Evolutionary conservation across 1,139 yeast species (phyloP).

Genomic region (Nakaseomyces sp.): DNA sequence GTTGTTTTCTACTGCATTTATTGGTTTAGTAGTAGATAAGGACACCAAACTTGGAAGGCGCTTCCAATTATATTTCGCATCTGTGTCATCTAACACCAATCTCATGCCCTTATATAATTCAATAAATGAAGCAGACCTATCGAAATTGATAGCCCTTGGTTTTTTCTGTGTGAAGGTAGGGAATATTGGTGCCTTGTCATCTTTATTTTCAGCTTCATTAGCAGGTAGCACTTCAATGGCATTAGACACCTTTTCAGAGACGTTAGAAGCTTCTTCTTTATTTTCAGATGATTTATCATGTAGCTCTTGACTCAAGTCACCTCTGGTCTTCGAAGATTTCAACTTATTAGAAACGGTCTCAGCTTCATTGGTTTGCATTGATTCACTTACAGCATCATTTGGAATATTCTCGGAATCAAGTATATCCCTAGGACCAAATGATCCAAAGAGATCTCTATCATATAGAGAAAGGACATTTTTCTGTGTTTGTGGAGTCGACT

Average conservation of each 20-base stretch:
- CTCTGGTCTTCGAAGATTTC: no score
- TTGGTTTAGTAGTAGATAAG: slow-evolving; percentile 11
- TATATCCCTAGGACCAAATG: not conserved
- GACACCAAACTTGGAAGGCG: slow-evolving; percentile 23
- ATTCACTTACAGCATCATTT: not conserved
- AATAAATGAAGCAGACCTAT: slow-evolving; percentile 25
- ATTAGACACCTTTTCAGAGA: not conserved
- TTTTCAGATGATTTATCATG: no score
- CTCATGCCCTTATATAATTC: slow-evolving; percentile 28
- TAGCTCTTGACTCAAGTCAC: no score
- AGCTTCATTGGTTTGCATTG: not conserved
- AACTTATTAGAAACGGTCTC: no score
- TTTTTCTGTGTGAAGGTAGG: not conserved
- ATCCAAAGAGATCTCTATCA: slow-evolving; percentile 3
- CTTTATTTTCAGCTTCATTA: not conserved
- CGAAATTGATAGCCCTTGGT: slow-evolving; percentile 3
- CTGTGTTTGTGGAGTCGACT: not conserved
- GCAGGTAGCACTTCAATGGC: not conserved
- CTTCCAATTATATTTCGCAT: slow-evolving; percentile 28
- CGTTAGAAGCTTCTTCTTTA: not conserved
- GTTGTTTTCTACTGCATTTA: slow-evolving; percentile 6
- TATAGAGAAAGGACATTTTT: not conserved
- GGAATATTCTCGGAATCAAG: not conserved
- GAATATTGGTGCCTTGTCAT: not conserved
- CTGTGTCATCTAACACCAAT: slow-evolving; percentile 25